These are phyloP conservation scores for Globisporangium takayamanum DNA, from an alignment of 352 stramenopile species.

Conservation along the genomic window DNA sequence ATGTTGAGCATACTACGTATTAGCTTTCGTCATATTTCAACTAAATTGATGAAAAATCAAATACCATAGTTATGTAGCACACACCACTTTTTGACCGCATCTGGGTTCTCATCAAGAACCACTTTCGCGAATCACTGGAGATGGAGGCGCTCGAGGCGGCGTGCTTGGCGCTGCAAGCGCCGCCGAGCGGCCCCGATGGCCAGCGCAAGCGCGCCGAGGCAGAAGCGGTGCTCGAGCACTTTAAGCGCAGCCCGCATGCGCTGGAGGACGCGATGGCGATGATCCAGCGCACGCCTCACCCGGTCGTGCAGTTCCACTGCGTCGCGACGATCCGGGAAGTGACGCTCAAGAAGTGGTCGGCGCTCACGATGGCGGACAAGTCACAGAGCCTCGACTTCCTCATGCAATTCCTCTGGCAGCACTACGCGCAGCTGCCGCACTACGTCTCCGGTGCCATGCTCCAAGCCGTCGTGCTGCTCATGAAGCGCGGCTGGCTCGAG, in stretches of 20 bases:
- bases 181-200: constrained; percentile 37
- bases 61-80: background rate
- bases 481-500: constrained; percentile 82
- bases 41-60: too few relatives aligned
- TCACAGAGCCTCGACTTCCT: constrained; percentile 59
- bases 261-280: constrained; percentile 52
- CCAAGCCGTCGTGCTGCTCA: constrained; percentile 66
- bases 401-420: constrained; percentile 74
- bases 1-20: too few relatives aligned
- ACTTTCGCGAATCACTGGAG: background rate
- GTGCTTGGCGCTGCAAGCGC: constrained; percentile 64
- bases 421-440: constrained; percentile 36
- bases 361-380: constrained; percentile 38
- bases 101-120: background rate
- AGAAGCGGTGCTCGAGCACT: constrained; percentile 62
- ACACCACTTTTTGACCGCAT: background rate
- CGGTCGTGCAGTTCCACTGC: constrained; percentile 79
- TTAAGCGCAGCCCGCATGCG: constrained; percentile 72
- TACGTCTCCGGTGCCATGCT: constrained; percentile 61
- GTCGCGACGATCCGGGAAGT: constrained; percentile 71
- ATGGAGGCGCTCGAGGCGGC: constrained; percentile 65
- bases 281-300: constrained; percentile 30
- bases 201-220: constrained; percentile 52
- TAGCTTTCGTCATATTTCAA: background rate
- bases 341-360: constrained; percentile 59